Base-by-base conservation (phyloP, 495 filamentous ascomycete species). In the Aspergillus heteromorphus region DNA sequence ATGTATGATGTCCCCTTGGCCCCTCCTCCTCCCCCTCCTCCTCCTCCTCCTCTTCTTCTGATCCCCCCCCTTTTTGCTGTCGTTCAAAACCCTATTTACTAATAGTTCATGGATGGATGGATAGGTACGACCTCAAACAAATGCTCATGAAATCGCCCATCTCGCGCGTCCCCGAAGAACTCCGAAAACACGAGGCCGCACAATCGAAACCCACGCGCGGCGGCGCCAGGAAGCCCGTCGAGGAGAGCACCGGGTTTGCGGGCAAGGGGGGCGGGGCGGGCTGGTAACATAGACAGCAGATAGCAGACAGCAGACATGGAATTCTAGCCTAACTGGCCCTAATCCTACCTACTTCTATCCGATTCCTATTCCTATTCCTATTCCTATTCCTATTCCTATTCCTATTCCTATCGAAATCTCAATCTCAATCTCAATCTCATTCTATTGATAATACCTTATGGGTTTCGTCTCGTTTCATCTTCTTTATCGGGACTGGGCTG, bases 141-240 rank as follows among this genome's bases (percentile, higher is more conserved):
- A 97, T 98, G 85, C 81, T 98, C 40, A 87, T 83, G 58, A 97
- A 97, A 79, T 92, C 87, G 18, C 81, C 83, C 1, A 95, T 97
- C 45, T 91, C 86, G 4, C 83, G 89, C 49, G 89, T 97, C 16
- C 95, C 93, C 2, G 93, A 98, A 54, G 93, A 97, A 68, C 74
- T 99, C 54, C 79, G 89, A 67, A 87, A 95, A 68, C 93, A 98
- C 64, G 92, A 97, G 71, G 89, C 90, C 0, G 92, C 93, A 34
- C 93, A 97, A 73, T 88, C 88, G 50, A 96, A 87, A 61, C 76
- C 80, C 0, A 78, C 77, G 27, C 79, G 79, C 38, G 79, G 83
- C 4, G 71, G 75, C 4, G 70, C 73, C 34, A 85, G 82, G 75
- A 86, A 84, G 58, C n/a, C n/a, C n/a, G 79, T 78, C 21, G 85